phyloP scores from a whole-genome alignment of 139 green algal species.

The Chlamydomonas eustigma region DNA sequence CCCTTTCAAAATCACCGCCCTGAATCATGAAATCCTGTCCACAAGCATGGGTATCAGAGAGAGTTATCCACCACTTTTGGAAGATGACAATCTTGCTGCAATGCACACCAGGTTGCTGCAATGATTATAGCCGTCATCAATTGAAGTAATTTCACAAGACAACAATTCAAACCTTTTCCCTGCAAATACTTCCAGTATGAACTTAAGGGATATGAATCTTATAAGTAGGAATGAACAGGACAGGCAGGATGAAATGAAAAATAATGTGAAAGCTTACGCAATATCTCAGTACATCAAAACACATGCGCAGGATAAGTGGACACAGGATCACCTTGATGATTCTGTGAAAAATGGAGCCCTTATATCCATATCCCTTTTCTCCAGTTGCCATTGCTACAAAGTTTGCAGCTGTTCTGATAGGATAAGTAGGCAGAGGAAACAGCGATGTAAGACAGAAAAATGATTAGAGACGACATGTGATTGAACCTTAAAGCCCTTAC shows the following conservation, averaged over 20 bases:
- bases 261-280: too few species aligned
- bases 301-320: too few species aligned
- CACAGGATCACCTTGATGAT: conserved; percentile 41
- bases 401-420: conserved; percentile 52
- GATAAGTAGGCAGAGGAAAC: neutral
- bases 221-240: neutral
- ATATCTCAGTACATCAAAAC: too few species aligned
- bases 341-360: conserved; percentile 50
- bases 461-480: neutral
- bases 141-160: neutral
- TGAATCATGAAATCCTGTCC: conserved; percentile 35
- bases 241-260: too few species aligned
- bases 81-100: neutral
- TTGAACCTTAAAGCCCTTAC: neutral
- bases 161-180: neutral
- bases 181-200: neutral
- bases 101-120: too few species aligned
- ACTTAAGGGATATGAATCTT: neutral
- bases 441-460: neutral
- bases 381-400: conserved; percentile 54
- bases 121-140: neutral
- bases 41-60: neutral
- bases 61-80: neutral
- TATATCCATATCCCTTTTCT: conserved; percentile 66
- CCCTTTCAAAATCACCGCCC: conserved; percentile 50